Base-by-base conservation (phyloP, 495 filamentous ascomycete species). In the Amorphotheca resinae region DNA sequence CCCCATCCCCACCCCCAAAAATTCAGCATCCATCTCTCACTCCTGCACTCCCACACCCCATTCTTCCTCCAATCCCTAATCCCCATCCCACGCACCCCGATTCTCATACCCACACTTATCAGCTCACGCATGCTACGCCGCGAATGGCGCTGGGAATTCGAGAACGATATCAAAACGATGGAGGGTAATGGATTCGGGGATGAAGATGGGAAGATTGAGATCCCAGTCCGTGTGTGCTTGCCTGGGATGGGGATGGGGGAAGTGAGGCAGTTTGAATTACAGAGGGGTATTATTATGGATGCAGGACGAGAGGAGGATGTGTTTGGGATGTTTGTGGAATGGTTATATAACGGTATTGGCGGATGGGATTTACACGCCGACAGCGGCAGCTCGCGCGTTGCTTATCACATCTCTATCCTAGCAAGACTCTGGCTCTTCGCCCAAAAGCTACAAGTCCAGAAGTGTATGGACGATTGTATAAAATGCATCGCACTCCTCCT, bases 401-500 rank as follows among this genome's bases (percentile, higher is more conserved):
- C 12, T 9, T 14, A 9, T 9, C 2, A 22, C 9, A 5, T n/a
- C 32, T 4, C 32, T 6, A 25, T 14, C 7, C 40, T 48, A n/a
- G 38, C 42, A 9, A 21, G 26, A 6, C n/a, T 48, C 6, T 48
- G 46, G 46, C 32, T 48, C 9, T 32, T 48, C n/a, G 46, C 46
- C 4, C 22, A 22, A 7, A 30, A 39, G 1, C 14, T 48, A 11
- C 39, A 39, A 0, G 25, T 48, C 3, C 18, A 22, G 2, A 14
- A 1, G 8, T 43, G 39, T 23, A 38, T 42, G 25, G 43, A 48
- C 22, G 33, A 48, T 25, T 38, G 39, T 22, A 42, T 48, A 11
- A 11, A 33, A 25, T 25, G 23, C 22, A 41, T 47, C 14, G 44
- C 41, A 18, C 9, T 16, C 5, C 7, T 4, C 8, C 25, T 28